Base-by-base conservation (phyloP, 2,329 filamentous ascomycete species). In the Fusarium incarnatum region DNA sequence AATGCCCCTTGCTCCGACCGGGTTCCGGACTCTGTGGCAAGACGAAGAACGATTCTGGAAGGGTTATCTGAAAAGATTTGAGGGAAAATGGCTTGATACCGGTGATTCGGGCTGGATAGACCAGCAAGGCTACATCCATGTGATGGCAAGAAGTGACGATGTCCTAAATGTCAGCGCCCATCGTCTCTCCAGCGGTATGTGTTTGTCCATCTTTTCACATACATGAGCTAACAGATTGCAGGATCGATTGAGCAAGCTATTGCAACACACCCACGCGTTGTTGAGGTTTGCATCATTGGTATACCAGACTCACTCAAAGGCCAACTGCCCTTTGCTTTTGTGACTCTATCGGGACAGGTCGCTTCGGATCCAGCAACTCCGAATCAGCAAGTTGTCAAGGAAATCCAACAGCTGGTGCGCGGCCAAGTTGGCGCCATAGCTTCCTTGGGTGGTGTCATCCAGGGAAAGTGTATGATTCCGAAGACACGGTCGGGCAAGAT, bases 161-260 rank as follows among this genome's bases (percentile, higher is more conserved):
- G 91, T 98, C 64, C 94, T 98, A 77, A 98, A 98, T 77, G 94
- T 97, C n/a, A 94, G 94, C 42, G 94, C 94, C 8, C 94, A 98
- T 82, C 88, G 94, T 16, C 90, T 98, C 66, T 95, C 92, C 68
- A 97, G 94, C 13, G 93, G 92, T 92, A 83, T 74, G 85, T 79
- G 25, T 5, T 11, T 30, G 10, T 56, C 34, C 15, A 4, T 54
- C 68, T n/a, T 15, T 10, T 7, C 13, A 28, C n/a, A 18, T 11
- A 18, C 16, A 20, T 30, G 34, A 41, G 20, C 65, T 73, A 32
- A 69, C 48, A 57, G 55, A 40, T 34, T 46, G 60, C 70, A 93
- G 93, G 94, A 52, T 88, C 91, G 34, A 96, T 98, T 78, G 94
- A 98, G 81, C 94, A 98, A 83, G 94, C 93, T 56, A 92, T 98